Evolutionary conservation across 1,284 basidiomycete genomes (phyloP).

Genomic region (Tylopilus sp.): DNA sequence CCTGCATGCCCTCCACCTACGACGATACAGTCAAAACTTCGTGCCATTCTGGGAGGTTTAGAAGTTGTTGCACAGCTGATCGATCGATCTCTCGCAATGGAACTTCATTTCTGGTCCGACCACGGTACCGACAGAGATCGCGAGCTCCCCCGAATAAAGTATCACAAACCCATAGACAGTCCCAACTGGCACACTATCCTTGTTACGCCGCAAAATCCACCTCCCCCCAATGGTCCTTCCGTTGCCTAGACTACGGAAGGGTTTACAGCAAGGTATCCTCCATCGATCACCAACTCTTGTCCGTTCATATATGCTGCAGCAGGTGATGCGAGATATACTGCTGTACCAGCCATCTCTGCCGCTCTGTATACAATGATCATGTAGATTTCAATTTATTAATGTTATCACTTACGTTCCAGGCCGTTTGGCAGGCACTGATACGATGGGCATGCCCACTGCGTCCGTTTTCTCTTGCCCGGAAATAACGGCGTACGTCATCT

Average conservation of each 20-base stretch:
- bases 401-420: constrained; percentile 67
- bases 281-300: constrained; percentile 72
- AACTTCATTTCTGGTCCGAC: not conserved
- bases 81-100: too few relatives aligned
- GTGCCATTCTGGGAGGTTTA: constrained; percentile 13
- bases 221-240: not conserved
- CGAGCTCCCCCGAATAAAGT: not conserved
- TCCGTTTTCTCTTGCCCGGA: constrained; percentile 49
- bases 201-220: not conserved
- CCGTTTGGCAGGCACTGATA: constrained; percentile 59
- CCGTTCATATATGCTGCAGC: constrained; percentile 74
- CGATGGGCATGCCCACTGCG: constrained; percentile 53
- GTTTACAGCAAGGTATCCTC: constrained; percentile 72
- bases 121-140: not conserved
- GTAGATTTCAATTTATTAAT: not conserved
- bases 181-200: too few relatives aligned
- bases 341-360: constrained; percentile 72
- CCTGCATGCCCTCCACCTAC: constrained; percentile 71
- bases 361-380: constrained; percentile 43
- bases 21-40: constrained; percentile 54
- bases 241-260: constrained; percentile 41
- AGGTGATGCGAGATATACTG: constrained; percentile 66
- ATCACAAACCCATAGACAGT: too few relatives aligned
- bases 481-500: constrained; percentile 65
- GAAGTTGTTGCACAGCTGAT: not conserved